Evolutionary conservation across 441 rosid species (phyloP).

Genomic region (Corymbia citriodora): DNA sequence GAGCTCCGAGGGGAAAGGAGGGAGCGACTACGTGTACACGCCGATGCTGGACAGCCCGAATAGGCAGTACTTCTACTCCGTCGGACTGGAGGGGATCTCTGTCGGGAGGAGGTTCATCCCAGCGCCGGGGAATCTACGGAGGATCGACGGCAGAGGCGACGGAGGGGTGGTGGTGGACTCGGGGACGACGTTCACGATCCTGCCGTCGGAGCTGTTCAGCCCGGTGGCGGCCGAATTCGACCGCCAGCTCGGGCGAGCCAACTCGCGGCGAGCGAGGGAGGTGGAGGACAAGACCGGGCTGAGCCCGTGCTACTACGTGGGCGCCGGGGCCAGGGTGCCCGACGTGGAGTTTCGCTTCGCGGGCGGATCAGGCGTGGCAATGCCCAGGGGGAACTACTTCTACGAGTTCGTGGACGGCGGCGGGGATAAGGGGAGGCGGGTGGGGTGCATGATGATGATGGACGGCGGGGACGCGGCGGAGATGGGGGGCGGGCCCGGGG

Average conservation of each 20-base stretch:
- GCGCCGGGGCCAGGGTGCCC: constrained; percentile 37
- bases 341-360: constrained; percentile 48
- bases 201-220: constrained; percentile 58
- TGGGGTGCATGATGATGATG: constrained; percentile 89
- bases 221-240: constrained; percentile 63
- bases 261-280: constrained; percentile 55
- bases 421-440: constrained; percentile 43
- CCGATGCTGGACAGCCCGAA: constrained; percentile 64
- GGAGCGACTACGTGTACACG: constrained; percentile 48
- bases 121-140: constrained; percentile 49
- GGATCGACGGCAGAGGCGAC: constrained; percentile 47
- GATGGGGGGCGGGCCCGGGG: constrained; percentile 76
- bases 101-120: constrained; percentile 62
- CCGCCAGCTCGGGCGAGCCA: constrained; percentile 41
- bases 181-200: constrained; percentile 91
- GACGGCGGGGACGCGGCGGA: constrained; percentile 89
- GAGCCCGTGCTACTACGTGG: constrained; percentile 70
- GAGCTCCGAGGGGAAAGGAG: constrained; percentile 6
- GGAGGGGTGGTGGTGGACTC: constrained; percentile 96
- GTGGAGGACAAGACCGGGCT: constrained; percentile 72
- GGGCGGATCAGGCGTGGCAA: constrained; percentile 65
- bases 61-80: constrained; percentile 76
- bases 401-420: constrained; percentile 61
- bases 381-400: constrained; percentile 78
- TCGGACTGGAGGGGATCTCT: constrained; percentile 77